These are phyloP conservation scores for Sporothrix luriei DNA, from an alignment of 2,329 filamentous ascomycete species.

Conservation along the genomic window DNA sequence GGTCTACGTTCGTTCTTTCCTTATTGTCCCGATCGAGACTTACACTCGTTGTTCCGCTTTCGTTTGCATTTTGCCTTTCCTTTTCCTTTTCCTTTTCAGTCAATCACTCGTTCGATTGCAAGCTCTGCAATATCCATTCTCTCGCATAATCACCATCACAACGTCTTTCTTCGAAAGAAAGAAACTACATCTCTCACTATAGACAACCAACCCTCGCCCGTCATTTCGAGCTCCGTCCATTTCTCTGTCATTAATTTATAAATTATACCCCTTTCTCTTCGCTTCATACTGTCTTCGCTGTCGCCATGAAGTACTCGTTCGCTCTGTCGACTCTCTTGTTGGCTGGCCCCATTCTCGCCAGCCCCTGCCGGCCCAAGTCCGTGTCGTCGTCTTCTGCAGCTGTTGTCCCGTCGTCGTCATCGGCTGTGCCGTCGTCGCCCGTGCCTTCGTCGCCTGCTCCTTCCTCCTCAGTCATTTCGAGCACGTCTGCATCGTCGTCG, in stretches of 20 bases:
- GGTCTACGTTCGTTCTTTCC: slow-evolving; percentile 23
- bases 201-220: background rate
- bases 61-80: background rate
- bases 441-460: background rate
- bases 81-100: background rate
- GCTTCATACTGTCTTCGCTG: background rate
- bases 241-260: background rate
- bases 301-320: slow-evolving; percentile 21
- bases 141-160: slow-evolving; percentile 1
- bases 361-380: slow-evolving; percentile 21
- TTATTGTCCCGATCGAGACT: background rate
- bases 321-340: slow-evolving; percentile 18
- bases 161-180: slow-evolving; percentile 25
- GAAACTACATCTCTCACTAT: background rate
- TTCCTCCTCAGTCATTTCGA: background rate
- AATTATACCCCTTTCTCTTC: background rate
- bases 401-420: background rate
- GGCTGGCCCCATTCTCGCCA: slow-evolving; percentile 20
- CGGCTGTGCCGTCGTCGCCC: background rate
- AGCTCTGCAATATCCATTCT: slow-evolving; percentile 9
- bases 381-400: slow-evolving; percentile 10
- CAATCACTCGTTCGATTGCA: slow-evolving; percentile 14
- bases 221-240: background rate
- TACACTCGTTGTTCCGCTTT: slow-evolving; percentile 20
- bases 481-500: slow-evolving; percentile 16